Base-by-base conservation (phyloP, 176 grass and related monocot genomes). In the Carex myosuroides region DNA sequence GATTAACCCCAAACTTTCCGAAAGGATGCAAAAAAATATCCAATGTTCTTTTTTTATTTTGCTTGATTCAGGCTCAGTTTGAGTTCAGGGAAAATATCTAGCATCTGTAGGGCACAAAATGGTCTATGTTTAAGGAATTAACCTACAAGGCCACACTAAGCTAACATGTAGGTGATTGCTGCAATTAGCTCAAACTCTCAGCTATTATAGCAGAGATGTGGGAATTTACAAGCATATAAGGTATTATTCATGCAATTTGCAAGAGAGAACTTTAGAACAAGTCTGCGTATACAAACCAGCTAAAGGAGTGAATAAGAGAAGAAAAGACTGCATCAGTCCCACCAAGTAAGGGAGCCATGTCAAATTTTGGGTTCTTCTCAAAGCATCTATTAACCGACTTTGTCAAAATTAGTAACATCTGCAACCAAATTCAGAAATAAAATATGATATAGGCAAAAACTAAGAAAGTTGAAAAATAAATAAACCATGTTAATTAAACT, bases 341-440 rank as follows among this genome's bases (percentile, higher is more conserved):
- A 85, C 93, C 91, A 30, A 99, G 85, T 81, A 99, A 90, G 3
- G 91, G 81, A 79, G 91, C 88, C 93, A 99, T 99, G 78, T 99
- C 93, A 85, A 92, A 99, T 94, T 95, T 99, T 62, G 93, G 80
- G 80, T 99, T 99, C 89, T 94, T 99, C 88, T 99, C 91, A 87
- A 99, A 99, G 87, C 96, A 99, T 84, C 81, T 94, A 76, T 99
- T 88, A 78, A 99, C 81, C 3, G 91, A 95, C 65, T 95, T 99
- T 54, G 96, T 99, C 88, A 95, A 91, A 85, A 99, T 99, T 81
- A 99, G 93, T 81, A 99, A 82, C 78, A 94, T 89, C 96, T 99
- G 93, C 86, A 89, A 22, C 62, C 70, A 90, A 55, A 62, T 85
- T 79, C 3, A 44, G 29, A 74, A 60, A 50, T 11, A 82, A 62